phyloP scores from a whole-genome alignment of 306 rosid genomes.

The Alnus rubra region DNA sequence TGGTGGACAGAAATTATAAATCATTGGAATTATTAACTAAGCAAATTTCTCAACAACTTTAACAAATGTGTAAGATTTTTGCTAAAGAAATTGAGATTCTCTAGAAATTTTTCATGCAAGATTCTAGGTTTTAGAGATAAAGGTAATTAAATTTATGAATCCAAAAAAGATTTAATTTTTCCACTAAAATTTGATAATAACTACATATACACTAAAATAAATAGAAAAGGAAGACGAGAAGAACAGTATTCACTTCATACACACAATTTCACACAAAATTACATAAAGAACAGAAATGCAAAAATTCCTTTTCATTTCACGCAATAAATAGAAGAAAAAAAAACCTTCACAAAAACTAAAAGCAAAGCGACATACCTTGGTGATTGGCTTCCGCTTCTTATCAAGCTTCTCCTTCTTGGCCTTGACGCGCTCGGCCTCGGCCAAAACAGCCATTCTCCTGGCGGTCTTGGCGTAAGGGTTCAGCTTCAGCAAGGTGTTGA shows the following conservation, averaged over 20 bases:
- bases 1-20: background rate
- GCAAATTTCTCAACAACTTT: too few species aligned
- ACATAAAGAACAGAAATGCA: background rate
- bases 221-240: too few species aligned
- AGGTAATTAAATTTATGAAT: too few species aligned
- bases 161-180: too few species aligned
- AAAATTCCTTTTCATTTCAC: background rate
- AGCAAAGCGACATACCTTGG: constrained; percentile 44
- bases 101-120: too few species aligned
- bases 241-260: too few species aligned
- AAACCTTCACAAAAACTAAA: background rate
- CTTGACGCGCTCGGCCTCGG: constrained; percentile 74
- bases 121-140: too few species aligned
- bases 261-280: too few species aligned
- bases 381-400: constrained; percentile 60
- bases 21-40: background rate
- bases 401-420: constrained; percentile 86
- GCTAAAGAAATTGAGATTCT: too few species aligned
- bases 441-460: constrained; percentile 68
- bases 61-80: too few species aligned
- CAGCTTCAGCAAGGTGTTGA: constrained; percentile 63
- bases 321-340: background rate
- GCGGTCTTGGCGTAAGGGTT: constrained; percentile 88
- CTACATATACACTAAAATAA: too few species aligned
- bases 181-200: too few species aligned